These are phyloP conservation scores for Trypanosoma avium DNA, from an alignment of 208 protist genomes.

Conservation along the genomic window DNA sequence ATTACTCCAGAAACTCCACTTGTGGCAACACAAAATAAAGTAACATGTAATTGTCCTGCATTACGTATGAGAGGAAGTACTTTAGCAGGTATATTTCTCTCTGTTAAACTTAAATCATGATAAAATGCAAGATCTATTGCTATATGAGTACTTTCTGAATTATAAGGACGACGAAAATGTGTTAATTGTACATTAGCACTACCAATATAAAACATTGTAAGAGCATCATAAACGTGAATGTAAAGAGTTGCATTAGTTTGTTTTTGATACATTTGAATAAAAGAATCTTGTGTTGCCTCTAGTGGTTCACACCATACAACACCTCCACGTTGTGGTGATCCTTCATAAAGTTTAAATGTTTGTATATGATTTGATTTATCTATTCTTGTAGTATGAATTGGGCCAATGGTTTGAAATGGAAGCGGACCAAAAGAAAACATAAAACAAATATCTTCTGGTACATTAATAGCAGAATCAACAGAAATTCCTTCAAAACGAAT, in stretches of 20 bases:
- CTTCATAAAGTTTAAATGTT: conserved; percentile 65
- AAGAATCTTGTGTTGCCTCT: conserved; percentile 37
- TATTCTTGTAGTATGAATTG: conserved; percentile 50
- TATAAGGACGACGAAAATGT: conserved; percentile 72
- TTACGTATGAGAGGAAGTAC: conserved; percentile 73
- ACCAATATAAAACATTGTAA: conserved; percentile 89
- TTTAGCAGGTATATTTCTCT: conserved; percentile 57
- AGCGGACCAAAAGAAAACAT: conserved; percentile 87
- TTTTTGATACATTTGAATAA: conserved; percentile 70
- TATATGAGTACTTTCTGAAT: conserved; percentile 51
- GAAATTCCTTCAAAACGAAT: conserved; percentile 87
- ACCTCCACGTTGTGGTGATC: conserved; percentile 41
- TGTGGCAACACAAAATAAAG: conserved; percentile 75
- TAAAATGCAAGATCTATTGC: conserved; percentile 72
- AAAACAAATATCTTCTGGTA: conserved; percentile 74
- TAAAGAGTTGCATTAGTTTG: conserved; percentile 49
- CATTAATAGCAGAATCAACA: conserved; percentile 50
- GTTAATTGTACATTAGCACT: conserved; percentile 56
- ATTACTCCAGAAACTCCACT: conserved; percentile 2
- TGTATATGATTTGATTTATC: conserved; percentile 39
- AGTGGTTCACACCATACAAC: conserved; percentile 83
- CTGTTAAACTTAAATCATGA: conserved; percentile 74
- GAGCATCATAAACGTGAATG: conserved; percentile 84
- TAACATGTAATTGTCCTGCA: conserved; percentile 83
- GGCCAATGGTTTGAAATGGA: conserved; percentile 74